These are phyloP conservation scores for Seiridium unicorne DNA, from an alignment of 2,329 filamentous ascomycete genomes.

Conservation along the genomic window DNA sequence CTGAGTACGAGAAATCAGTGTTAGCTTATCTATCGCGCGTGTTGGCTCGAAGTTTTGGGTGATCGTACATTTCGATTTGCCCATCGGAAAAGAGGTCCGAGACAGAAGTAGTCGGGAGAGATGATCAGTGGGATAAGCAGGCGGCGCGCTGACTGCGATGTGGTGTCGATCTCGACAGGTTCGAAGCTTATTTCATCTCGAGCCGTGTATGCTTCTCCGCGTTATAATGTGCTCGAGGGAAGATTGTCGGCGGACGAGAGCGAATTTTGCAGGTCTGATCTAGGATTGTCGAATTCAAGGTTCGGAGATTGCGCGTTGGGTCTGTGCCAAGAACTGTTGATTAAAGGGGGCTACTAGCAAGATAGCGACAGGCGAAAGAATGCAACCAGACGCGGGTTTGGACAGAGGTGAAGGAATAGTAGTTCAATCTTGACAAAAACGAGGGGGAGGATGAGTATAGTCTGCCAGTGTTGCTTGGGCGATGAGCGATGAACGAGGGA, in stretches of 20 bases:
- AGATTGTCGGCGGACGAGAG: background rate
- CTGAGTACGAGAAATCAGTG: constrained; percentile 28
- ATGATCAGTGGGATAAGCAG: background rate
- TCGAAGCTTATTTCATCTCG: background rate
- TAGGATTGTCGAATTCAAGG: constrained; percentile 2
- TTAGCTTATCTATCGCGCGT: background rate
- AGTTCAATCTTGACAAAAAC: background rate
- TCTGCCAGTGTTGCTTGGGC: background rate
- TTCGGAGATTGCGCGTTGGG: constrained; percentile 8
- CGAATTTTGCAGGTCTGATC: background rate
- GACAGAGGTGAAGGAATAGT: background rate
- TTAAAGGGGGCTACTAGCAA: constrained; percentile 3
- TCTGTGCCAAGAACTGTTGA: constrained; percentile 1
- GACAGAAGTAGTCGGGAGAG: background rate
- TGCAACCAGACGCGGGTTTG: background rate
- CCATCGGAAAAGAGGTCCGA: constrained; percentile 1
- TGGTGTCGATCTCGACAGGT: background rate
- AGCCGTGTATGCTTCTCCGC: background rate
- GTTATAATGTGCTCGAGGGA: background rate
- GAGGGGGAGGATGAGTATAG: background rate
- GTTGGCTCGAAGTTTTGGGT: background rate
- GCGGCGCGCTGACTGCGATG: background rate
- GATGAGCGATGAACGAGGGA: background rate
- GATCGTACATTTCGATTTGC: constrained; percentile 9
- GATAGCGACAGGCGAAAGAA: constrained; percentile 5